Percentiles rank a stretch among this genome's conserved stretches.
These are phyloP conservation scores for Aspergillus terreus DNA, from an alignment of 2,329 filamentous ascomycete species.

Conservation along the genomic window DNA sequence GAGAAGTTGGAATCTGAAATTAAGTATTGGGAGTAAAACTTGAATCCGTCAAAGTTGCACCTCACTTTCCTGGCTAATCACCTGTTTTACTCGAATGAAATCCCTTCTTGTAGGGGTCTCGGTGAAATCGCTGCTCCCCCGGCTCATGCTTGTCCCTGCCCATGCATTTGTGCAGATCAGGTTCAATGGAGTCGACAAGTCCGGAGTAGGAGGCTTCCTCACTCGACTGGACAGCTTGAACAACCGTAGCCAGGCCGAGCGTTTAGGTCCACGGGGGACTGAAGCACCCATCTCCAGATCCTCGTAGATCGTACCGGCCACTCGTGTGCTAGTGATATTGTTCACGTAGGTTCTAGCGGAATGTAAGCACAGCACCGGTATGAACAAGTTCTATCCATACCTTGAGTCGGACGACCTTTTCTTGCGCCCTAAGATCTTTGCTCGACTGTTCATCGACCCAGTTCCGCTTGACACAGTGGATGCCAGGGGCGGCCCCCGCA, in stretches of 20 bases:
- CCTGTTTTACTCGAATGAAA: conserved; percentile 31
- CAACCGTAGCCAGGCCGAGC: too few species aligned
- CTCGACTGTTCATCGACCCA: conserved; percentile 24
- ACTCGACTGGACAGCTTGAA: neutral
- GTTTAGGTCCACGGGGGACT: neutral
- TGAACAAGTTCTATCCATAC: conserved; percentile 9
- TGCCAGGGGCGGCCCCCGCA: conserved; percentile 15
- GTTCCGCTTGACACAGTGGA: conserved; percentile 11
- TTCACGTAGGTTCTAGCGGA: conserved; percentile 6
- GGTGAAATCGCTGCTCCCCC: conserved; percentile 20
- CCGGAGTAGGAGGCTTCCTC: conserved; percentile 11
- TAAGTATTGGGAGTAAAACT: neutral
- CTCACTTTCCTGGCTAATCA: conserved; percentile 32
- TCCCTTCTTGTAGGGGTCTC: conserved; percentile 10
- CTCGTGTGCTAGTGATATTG: conserved; percentile 1
- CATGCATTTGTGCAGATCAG: conserved; percentile 31
- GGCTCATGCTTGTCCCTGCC: conserved; percentile 24
- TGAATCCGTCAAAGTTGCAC: conserved; percentile 14
- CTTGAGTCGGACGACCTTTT: conserved; percentile 13
- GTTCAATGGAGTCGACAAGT: conserved; percentile 18
- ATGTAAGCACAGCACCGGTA: conserved; percentile 1
- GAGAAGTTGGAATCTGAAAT: too few species aligned
- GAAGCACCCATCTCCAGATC: neutral
- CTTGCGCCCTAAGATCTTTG: conserved; percentile 24
- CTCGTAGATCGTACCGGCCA: neutral